Evolutionary conservation across 179 eudicot genomes (phyloP).

Genomic region (Kewa caespitosa): DNA sequence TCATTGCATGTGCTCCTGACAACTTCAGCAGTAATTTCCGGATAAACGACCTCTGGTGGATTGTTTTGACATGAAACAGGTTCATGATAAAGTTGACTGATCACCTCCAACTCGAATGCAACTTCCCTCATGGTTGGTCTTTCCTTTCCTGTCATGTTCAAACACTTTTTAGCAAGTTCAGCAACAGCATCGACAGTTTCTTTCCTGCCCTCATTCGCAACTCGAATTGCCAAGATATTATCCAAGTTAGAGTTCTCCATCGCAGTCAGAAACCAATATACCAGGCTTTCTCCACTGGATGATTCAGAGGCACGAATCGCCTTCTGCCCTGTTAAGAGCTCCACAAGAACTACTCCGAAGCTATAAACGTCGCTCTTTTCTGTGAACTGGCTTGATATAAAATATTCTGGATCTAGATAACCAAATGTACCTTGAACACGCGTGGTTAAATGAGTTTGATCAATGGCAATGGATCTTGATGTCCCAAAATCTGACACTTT

Average conservation of each 20-base stretch:
- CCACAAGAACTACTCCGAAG: conserved; percentile 54
- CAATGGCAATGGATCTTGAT: conserved; percentile 35
- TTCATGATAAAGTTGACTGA: conserved; percentile 11
- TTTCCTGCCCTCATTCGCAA: conserved; percentile 25
- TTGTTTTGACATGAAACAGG: background rate
- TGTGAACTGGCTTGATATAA: conserved; percentile 32
- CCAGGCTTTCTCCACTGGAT: conserved; percentile 28
- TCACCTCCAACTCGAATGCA: conserved; percentile 25
- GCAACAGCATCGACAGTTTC: conserved; percentile 28
- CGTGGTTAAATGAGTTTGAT: conserved; percentile 38
- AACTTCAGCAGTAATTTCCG: conserved; percentile 2
- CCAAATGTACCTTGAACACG: conserved; percentile 40
- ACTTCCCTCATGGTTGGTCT: conserved; percentile 46
- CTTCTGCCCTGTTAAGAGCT: conserved; percentile 46
- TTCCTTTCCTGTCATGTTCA: conserved; percentile 37
- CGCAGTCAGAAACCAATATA: conserved; percentile 23
- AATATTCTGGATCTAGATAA: conserved; percentile 38
- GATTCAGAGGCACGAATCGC: conserved; percentile 28
- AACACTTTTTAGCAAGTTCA: conserved; percentile 35
- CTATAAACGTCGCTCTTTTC: conserved; percentile 43
- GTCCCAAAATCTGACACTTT: conserved; percentile 37
- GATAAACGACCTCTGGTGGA: background rate
- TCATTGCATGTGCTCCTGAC: background rate
- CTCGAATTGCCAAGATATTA: conserved; percentile 28
- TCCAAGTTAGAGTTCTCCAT: conserved; percentile 26